Conservation (phyloP, 2,329 filamentous ascomycete species). For the Talaromyces sp. region DNA sequence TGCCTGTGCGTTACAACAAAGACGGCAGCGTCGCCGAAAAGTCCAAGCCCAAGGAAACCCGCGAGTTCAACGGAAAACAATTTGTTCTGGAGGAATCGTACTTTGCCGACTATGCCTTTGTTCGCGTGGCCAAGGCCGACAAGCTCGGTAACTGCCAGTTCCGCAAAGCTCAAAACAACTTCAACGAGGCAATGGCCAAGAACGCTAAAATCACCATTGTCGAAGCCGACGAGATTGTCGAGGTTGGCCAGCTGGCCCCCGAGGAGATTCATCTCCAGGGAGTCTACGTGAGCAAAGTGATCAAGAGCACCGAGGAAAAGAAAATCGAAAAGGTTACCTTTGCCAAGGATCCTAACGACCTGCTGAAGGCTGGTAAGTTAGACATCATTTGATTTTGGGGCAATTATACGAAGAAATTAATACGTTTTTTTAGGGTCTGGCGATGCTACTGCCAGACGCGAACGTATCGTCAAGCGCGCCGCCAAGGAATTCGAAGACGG, state of each 20-base stretch:
- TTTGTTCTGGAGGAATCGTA: slow-evolving; percentile 75
- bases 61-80: slow-evolving; percentile 66
- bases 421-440: slow-evolving; percentile 33
- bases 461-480: slow-evolving; percentile 70
- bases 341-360: slow-evolving; percentile 57
- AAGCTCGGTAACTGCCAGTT: slow-evolving; percentile 76
- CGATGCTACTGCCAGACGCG: slow-evolving; percentile 65
- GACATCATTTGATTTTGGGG: too few relatives aligned
- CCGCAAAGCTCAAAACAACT: slow-evolving; percentile 68
- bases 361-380: slow-evolving; percentile 44
- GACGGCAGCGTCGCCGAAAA: slow-evolving; percentile 69
- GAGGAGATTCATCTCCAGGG: slow-evolving; percentile 73
- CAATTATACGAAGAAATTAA: not conserved
- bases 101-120: slow-evolving; percentile 69
- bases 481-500: slow-evolving; percentile 65
- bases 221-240: slow-evolving; percentile 79
- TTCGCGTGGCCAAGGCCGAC: slow-evolving; percentile 72
- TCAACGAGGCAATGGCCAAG: slow-evolving; percentile 73
- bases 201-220: slow-evolving; percentile 74
- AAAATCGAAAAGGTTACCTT: slow-evolving; percentile 74
- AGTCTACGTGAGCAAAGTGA: slow-evolving; percentile 79
- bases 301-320: slow-evolving; percentile 66
- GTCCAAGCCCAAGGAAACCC: slow-evolving; percentile 63
- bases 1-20: slow-evolving; percentile 75
- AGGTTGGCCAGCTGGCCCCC: slow-evolving; percentile 65